Percentiles rank a stretch among this genome's conserved stretches.
Evolutionary conservation across 345 rosid species (phyloP).

Genomic region (Aquilaria yunnanensis): DNA sequence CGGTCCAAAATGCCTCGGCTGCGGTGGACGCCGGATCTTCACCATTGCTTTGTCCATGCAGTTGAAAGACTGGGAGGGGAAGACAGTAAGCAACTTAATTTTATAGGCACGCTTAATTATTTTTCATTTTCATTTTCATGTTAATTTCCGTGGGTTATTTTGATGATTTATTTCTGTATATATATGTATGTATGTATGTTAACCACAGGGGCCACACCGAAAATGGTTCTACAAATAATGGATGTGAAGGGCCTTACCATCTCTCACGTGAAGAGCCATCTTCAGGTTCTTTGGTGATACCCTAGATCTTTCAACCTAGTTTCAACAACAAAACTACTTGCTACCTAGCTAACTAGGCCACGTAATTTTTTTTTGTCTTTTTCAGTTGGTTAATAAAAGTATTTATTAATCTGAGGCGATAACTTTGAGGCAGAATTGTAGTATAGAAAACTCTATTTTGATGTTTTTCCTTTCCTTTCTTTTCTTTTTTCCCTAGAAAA

Average conservation of each 20-base stretch:
- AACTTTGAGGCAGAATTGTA: too few species aligned
- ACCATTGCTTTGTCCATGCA: conserved; percentile 54
- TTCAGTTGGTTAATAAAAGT: too few species aligned
- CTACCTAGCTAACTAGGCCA: neutral
- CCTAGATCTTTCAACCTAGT: too few species aligned
- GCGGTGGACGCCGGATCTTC: conserved; percentile 64
- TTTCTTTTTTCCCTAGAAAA: too few species aligned
- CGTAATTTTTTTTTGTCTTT: neutral
- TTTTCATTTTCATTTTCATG: neutral
- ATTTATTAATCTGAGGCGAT: too few species aligned
- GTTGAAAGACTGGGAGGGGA: conserved; percentile 63
- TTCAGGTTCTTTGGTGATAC: conserved; percentile 39
- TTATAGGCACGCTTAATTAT: neutral
- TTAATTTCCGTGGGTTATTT: neutral
- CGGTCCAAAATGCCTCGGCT: conserved; percentile 57
- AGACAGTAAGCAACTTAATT: conserved; percentile 34
- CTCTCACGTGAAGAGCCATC: conserved; percentile 78
- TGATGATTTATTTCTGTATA: neutral
- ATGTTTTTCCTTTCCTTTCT: too few species aligned
- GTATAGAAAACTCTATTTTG: too few species aligned
- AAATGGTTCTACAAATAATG: conserved; percentile 62
- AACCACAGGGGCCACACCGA: conserved; percentile 56
- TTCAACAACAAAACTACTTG: too few species aligned
- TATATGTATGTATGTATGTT: neutral
- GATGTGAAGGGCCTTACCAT: conserved; percentile 57